phyloP scores from a whole-genome alignment of 1,284 basidiomycete species.

The Paramarasmius palmivorus region DNA sequence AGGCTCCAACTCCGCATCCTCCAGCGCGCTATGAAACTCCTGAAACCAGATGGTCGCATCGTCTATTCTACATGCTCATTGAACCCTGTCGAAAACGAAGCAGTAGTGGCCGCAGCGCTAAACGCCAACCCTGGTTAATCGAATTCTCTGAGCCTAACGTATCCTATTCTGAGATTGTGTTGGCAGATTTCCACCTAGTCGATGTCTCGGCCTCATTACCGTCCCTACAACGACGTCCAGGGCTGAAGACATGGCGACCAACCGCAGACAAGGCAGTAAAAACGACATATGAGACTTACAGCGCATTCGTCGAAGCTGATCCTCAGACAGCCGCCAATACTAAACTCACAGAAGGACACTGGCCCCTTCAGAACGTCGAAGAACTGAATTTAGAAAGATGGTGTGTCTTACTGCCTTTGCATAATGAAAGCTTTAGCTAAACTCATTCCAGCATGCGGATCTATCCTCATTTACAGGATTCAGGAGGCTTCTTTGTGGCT shows the following conservation, averaged over 20 bases:
- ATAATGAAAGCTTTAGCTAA: neutral
- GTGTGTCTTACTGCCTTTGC: conserved; percentile 40
- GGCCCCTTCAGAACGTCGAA: conserved; percentile 73
- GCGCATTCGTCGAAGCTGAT: conserved; percentile 51
- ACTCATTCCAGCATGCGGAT: conserved; percentile 67
- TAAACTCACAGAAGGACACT: conserved; percentile 73
- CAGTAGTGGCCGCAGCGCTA: conserved; percentile 88
- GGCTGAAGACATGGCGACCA: conserved; percentile 77
- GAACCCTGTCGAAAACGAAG: conserved; percentile 98
- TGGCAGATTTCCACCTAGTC: conserved; percentile 75
- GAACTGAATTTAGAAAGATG: conserved; percentile 68
- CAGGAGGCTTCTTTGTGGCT: conserved; percentile 97
- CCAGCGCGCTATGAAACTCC: conserved; percentile 87
- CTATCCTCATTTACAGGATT: conserved; percentile 95
- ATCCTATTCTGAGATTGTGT: neutral
- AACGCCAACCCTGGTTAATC: conserved; percentile 64
- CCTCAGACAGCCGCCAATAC: conserved; percentile 46
- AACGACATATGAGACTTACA: conserved; percentile 53
- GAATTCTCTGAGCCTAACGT: conserved; percentile 1
- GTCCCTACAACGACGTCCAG: conserved; percentile 73
- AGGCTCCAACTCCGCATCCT: conserved; percentile 93
- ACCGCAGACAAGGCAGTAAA: conserved; percentile 48
- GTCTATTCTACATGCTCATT: conserved; percentile 99
- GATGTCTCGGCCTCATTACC: conserved; percentile 78
- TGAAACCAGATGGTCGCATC: conserved; percentile 85